Evolutionary conservation across 2,329 filamentous ascomycete genomes (phyloP), one percentile per base, ranked within the genome.

Genomic region (Beauveria bassiana): DNA sequence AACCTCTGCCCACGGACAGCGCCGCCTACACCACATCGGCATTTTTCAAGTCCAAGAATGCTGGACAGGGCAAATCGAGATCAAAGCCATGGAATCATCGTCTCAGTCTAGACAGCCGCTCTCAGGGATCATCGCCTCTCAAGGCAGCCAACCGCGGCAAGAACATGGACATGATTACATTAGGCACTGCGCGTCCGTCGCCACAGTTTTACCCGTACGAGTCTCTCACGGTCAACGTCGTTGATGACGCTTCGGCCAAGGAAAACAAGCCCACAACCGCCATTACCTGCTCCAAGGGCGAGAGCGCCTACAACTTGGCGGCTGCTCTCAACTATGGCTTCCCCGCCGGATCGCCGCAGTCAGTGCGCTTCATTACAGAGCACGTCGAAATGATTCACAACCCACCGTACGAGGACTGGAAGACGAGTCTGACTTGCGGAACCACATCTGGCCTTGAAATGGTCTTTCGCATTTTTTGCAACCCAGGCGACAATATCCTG

Each of bases 251-350:
- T 50, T 62, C 60, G 16, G 52, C 46, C 9, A 57, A 46, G 47
- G 53, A 62, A 12, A 52, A 58, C 53, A 62, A 57, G 49, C 28
- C 47, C 16, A 59, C 46, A 34, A 53, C 40, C n/a, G 54, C 46
- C 42, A 53, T 62, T 6, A 59, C 54, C 20, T 56, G 46, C 49
- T 51, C 46, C 43, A 64, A 64, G 14, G 64, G 63, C 10, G 65
- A 68, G 12, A 49, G 42, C 7, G 63, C 56, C 1, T 68, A 66
- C 18, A 65, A 68, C 40, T 57, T 70, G 10, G 63, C 62, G 18
- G 85, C 89, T 53, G 83, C 86, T 1, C 81, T 91, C 68, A 91
- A 92, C 71, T 92, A 92, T 70, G 87, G 86, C n/a, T 86, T 89
- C 70, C 84, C 87, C 3, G 81, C 82, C 51, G 89, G 89, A n/a